Evolutionary conservation across 164 flowering plant species (phyloP), one percentile per base, ranked within the genome.

Genomic region (Paratinospora sagittata): DNA sequence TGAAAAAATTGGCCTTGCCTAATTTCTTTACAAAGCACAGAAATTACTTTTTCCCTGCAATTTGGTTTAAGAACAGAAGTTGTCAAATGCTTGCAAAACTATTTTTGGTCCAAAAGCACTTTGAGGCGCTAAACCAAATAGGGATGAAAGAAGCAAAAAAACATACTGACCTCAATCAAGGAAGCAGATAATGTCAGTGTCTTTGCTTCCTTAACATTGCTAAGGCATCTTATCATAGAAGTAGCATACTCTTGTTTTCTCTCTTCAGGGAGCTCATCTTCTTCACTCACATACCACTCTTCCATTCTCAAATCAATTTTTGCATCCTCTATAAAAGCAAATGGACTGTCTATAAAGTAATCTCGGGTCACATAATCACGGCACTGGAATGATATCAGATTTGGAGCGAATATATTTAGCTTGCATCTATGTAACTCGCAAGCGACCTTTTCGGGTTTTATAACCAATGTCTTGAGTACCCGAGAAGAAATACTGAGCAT

Each of bases 381-480:
- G 39, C 70, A 66, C 24, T 19, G 7, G 19, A 72, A 66, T 11
- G 64, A 66, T 55, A 11, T 57, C 34, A 72, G 75, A 13, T 60
- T 72, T 17, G 75, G 75, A 3, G 75, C 65, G 13, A 8, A 57
- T 58, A 72, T 66, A 4, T 66, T 66, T 27, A 66, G 8, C 13
- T 33, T 67, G 27, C 47, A 66, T 8, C 60, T 12, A 27, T 36
- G 27, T 23, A 65, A 24, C 9, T 43, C 27, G 23, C 26, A 26
- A 57, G 30, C 37, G 30, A 13, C n/a, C 34, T 49, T 24, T 16
- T 27, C 49, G 24, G 63, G 3, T 13, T 33, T 61, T 23, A 72
- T 57, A 17, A 36, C 69, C 75, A 72, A 72, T 14, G 60, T 58
- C 70, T 72, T 72, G n/a, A 72, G 75, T 36, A 37, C 16, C 12